A percentile compares a stretch with the other conserved stretches of the same genome.
Evolutionary conservation across 768 basidiomycete genomes (phyloP).

Genomic region (Cubamyces sp.): DNA sequence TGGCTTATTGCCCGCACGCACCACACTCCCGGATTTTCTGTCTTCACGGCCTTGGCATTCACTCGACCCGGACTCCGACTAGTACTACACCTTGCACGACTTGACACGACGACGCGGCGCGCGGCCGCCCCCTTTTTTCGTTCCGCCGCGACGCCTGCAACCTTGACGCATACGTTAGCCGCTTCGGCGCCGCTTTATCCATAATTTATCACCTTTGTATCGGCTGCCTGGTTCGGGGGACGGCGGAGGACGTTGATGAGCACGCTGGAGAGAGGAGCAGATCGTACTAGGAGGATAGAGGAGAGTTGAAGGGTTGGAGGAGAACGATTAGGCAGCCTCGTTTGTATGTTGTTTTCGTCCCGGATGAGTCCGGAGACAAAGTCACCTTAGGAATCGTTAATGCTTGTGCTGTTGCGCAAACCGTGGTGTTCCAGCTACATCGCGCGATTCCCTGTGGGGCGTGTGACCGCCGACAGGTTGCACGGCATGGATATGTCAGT

Average conservation of each 20-base stretch:
- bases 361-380: slow-evolving; percentile 19
- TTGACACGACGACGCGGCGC: slow-evolving; percentile 12
- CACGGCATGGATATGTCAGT: too few species aligned
- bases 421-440: too few species aligned
- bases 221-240: neutral
- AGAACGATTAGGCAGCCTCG: slow-evolving; percentile 5
- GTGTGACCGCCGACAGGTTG: too few species aligned
- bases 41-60: slow-evolving; percentile 3
- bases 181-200: slow-evolving; percentile 1
- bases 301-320: neutral
- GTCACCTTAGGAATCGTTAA: slow-evolving; percentile 1
- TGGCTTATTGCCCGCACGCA: too few species aligned
- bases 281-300: neutral
- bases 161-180: neutral
- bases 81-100: slow-evolving; percentile 7
- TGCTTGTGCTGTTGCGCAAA: neutral
- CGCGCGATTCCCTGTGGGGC: too few species aligned
- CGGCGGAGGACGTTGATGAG: neutral
- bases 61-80: neutral
- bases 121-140: slow-evolving; percentile 5
- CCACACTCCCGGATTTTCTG: neutral
- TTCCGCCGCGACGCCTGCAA: slow-evolving; percentile 15
- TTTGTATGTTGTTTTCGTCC: slow-evolving; percentile 17
- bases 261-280: neutral
- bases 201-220: slow-evolving; percentile 20